These are phyloP conservation scores for Trichophyton rubrum DNA, from an alignment of 2,329 filamentous ascomycete genomes.

Conservation along the genomic window DNA sequence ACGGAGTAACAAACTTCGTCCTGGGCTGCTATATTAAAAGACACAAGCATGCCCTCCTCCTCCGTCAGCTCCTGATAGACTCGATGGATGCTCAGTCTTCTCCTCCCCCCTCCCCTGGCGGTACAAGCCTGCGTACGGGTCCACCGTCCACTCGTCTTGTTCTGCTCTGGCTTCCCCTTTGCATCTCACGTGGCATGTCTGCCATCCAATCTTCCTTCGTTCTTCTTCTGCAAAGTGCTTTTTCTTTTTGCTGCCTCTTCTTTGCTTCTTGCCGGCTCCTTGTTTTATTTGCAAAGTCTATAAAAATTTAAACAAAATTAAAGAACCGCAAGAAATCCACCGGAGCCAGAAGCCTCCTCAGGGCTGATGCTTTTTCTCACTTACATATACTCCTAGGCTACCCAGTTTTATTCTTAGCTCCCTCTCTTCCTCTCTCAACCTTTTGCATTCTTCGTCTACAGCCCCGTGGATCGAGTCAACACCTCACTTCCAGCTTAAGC, in stretches of 20 bases:
- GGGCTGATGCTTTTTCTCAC: background rate
- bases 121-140: background rate
- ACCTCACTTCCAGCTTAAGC: background rate
- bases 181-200: slow-evolving; percentile 2
- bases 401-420: background rate
- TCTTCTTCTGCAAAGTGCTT: background rate
- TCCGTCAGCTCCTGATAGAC: too few species aligned
- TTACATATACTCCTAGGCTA: background rate
- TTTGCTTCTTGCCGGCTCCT: background rate
- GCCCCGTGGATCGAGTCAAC: background rate
- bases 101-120: too few species aligned
- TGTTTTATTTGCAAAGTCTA: background rate
- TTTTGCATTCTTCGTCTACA: background rate
- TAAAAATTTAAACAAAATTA: slow-evolving; percentile 3
- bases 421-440: background rate
- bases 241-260: background rate
- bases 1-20: too few species aligned
- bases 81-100: too few species aligned
- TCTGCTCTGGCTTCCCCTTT: background rate
- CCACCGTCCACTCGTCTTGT: background rate
- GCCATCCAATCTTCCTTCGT: background rate
- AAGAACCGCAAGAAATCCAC: slow-evolving; percentile 4
- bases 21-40: too few species aligned
- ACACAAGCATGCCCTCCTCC: too few species aligned
- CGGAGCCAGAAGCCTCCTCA: background rate